Evolutionary conservation across 177 flowering plant genomes (phyloP), one percentile per base, ranked within the genome.

Genomic region (Vitis hybrid): DNA sequence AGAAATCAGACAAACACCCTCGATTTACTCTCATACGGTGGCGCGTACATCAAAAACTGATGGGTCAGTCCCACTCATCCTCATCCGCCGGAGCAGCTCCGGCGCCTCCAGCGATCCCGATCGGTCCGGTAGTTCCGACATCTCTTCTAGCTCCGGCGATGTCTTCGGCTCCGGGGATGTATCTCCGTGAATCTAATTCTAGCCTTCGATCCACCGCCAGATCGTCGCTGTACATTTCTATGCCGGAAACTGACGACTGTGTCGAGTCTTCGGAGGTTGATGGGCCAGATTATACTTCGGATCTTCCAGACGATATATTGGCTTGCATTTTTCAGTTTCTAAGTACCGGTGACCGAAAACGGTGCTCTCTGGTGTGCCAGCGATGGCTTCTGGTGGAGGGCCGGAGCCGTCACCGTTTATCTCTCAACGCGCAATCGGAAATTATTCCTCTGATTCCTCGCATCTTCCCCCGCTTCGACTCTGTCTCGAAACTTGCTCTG

Each of bases 351-450:
- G 96, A 91, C 79, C 85, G 98, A 69, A 88, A 85, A 15, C 79
- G 70, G 3, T 85, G 90, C 73, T 88, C 96, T 0, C 74, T 88
- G 11, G 96, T 91, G 0, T 88, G 91, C 74, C 73, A 72, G 40
- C 80, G 96, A 32, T 92, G 94, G 94, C 54, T 89, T 6, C n/a
- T 21, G 7, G 88, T 92, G 1, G 98, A 93, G 27, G 90, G 92
- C 0, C 84, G 84, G 80, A 86, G 83, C 75, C 97, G 91, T 8
- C 82, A 80, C 62, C 85, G 92, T 0, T 81, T 91, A 18, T 83
- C 94, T 2, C 83, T 92, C 19, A 79, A 85, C 73, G 96, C 94
- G 7, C 65, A 72, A 40, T 46, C 82, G 2, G 88, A 82, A 24
- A 73, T 91, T 2, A 18, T 81, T 11, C 32, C 71, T 2, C 60